Conservation (phyloP, 768 basidiomycete species). For the Russula foetens region DNA sequence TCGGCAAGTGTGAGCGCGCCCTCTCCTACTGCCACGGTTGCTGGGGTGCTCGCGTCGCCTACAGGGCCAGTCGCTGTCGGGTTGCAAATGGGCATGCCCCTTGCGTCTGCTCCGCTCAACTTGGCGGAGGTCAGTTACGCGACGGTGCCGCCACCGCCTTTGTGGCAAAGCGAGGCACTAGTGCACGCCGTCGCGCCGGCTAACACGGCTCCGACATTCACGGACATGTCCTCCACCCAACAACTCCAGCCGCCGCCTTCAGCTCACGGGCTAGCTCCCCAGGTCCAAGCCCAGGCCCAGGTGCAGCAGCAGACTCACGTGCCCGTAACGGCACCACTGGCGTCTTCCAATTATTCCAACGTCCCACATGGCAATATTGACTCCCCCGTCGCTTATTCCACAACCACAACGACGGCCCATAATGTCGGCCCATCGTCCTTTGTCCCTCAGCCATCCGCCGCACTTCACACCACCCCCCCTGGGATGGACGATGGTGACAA, state of each 20-base stretch:
- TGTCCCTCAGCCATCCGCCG: background rate
- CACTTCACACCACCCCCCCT: background rate
- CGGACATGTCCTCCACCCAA: constrained; percentile 8
- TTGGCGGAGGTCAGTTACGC: background rate
- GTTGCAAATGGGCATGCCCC: constrained; percentile 1
- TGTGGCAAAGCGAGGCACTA: constrained; percentile 8
- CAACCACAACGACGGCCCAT: background rate
- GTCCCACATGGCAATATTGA: constrained; percentile 7
- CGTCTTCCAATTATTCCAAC: constrained; percentile 5
- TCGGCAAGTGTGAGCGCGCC: constrained; percentile 12
- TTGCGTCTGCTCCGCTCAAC: background rate
- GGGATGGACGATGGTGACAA: constrained; percentile 18
- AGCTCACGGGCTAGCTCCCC: background rate
- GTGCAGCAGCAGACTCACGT: background rate
- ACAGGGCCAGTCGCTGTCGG: background rate
- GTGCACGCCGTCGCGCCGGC: background rate
- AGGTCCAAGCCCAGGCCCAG: background rate
- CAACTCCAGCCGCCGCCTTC: background rate
- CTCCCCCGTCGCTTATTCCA: background rate
- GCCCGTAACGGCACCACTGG: background rate
- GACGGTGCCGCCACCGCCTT: constrained; percentile 1
- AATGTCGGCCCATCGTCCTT: background rate
- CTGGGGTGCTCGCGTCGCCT: constrained; percentile 1
- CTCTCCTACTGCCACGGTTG: constrained; percentile 11
- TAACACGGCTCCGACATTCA: constrained; percentile 7